Evolutionary conservation across 2,329 filamentous ascomycete species (phyloP).

Genomic region (Pochonia chlamydosporia): DNA sequence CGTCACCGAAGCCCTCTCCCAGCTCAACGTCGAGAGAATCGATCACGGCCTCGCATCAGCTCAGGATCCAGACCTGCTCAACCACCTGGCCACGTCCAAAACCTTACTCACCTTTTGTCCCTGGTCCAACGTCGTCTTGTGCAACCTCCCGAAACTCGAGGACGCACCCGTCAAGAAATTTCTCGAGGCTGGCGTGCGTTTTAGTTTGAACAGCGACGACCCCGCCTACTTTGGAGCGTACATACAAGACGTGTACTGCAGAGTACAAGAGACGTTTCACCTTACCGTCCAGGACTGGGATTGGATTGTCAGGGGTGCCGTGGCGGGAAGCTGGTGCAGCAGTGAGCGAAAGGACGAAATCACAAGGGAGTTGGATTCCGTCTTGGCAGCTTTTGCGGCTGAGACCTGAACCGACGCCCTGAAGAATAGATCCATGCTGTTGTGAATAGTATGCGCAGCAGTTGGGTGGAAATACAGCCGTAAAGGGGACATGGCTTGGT

Average conservation of each 20-base stretch:
- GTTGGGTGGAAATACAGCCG: no score
- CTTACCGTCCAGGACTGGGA: slow-evolving; percentile 62
- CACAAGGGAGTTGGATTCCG: no score
- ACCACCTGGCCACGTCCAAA: slow-evolving; percentile 48
- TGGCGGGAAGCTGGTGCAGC: slow-evolving; percentile 65
- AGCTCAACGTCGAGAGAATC: slow-evolving; percentile 45
- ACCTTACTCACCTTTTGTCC: slow-evolving; percentile 68
- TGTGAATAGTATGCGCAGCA: no score
- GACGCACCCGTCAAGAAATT: slow-evolving; percentile 54
- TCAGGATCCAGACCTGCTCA: slow-evolving; percentile 36
- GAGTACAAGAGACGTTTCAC: slow-evolving; percentile 65
- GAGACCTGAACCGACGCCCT: no score
- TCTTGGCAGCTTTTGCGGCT: no score
- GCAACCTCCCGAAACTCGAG: slow-evolving; percentile 15
- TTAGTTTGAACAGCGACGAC: slow-evolving; percentile 71
- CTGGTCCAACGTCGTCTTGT: slow-evolving; percentile 56
- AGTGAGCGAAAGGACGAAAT: slow-evolving; percentile 60
- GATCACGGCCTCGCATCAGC: slow-evolving; percentile 52
- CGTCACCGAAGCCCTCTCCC: slow-evolving; percentile 3
- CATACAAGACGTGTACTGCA: slow-evolving; percentile 42
- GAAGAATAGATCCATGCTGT: no score
- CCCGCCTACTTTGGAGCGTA: slow-evolving; percentile 73
- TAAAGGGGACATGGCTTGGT: no score
- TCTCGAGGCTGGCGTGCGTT: slow-evolving; percentile 57
- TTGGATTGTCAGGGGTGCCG: slow-evolving; percentile 53